Conservation (phyloP, 2,329 filamentous ascomycete genomes). For the Colletotrichum sp. region DNA sequence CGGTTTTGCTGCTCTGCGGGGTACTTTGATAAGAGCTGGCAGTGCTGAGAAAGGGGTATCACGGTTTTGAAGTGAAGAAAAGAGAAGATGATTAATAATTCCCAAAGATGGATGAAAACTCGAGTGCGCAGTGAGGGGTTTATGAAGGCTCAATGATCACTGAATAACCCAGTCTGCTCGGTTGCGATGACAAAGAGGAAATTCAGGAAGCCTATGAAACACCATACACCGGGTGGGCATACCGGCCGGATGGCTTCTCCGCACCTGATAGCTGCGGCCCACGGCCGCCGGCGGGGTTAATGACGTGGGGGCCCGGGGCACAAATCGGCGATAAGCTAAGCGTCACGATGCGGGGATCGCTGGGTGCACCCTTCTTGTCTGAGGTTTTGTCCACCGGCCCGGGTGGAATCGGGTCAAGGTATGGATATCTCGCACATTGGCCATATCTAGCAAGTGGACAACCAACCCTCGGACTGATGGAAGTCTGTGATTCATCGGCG, state of each 20-base stretch:
- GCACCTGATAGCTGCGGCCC: neutral
- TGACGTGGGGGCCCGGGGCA: slow-evolving; percentile 3
- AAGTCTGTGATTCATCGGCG: neutral
- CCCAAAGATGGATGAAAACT: neutral
- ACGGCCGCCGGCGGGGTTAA: neutral
- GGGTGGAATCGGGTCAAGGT: neutral
- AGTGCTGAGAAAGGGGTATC: neutral
- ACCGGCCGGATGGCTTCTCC: neutral
- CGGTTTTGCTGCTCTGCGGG: neutral
- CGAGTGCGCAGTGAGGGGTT: neutral
- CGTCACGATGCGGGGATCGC: neutral
- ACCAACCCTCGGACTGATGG: neutral
- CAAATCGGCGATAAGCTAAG: slow-evolving; percentile 9
- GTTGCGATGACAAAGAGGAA: neutral
- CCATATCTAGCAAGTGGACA: neutral
- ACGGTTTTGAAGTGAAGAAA: neutral
- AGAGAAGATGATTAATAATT: neutral
- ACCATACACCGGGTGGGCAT: neutral
- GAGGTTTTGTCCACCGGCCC: neutral
- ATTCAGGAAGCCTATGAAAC: neutral
- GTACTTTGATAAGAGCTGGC: neutral
- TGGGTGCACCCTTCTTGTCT: neutral
- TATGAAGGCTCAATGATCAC: neutral
- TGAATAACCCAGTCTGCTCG: neutral
- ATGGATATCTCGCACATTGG: neutral